These are phyloP conservation scores for Raphanus hybrid DNA, from an alignment of 441 rosid genomes.

Conservation along the genomic window DNA sequence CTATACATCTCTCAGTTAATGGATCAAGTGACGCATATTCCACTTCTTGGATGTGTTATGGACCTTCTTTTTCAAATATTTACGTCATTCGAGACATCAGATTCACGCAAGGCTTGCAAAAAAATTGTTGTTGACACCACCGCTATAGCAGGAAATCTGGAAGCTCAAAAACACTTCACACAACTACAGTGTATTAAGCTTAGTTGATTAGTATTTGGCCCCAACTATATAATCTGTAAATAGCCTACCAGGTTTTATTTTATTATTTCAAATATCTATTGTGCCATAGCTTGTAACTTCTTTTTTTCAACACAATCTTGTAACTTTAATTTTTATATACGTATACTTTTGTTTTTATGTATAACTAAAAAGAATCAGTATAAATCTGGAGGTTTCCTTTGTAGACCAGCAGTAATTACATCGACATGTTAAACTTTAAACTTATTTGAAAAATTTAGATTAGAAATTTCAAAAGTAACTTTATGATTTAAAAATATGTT, in stretches of 20 bases:
- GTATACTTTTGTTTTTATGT: no score
- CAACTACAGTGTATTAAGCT: slow-evolving; percentile 30
- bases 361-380: no score
- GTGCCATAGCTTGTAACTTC: background rate
- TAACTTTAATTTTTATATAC: no score
- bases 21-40: slow-evolving; percentile 30
- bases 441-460: no score
- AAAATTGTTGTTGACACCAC: slow-evolving; percentile 5
- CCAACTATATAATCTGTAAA: background rate
- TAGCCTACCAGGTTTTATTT: background rate
- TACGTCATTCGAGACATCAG: background rate
- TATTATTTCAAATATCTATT: background rate
- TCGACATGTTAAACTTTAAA: no score
- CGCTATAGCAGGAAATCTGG: background rate
- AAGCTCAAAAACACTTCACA: slow-evolving; percentile 34
- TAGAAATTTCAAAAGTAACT: no score
- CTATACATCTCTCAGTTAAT: background rate
- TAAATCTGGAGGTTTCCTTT: no score
- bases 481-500: no score
- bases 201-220: background rate
- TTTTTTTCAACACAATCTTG: no score
- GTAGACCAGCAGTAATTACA: no score
- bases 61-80: slow-evolving; percentile 17
- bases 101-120: background rate
- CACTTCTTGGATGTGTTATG: slow-evolving; percentile 34